phyloP scores from a whole-genome alignment of 2,329 filamentous ascomycete genomes.

The Aspergillus oerlinghausenensis region DNA sequence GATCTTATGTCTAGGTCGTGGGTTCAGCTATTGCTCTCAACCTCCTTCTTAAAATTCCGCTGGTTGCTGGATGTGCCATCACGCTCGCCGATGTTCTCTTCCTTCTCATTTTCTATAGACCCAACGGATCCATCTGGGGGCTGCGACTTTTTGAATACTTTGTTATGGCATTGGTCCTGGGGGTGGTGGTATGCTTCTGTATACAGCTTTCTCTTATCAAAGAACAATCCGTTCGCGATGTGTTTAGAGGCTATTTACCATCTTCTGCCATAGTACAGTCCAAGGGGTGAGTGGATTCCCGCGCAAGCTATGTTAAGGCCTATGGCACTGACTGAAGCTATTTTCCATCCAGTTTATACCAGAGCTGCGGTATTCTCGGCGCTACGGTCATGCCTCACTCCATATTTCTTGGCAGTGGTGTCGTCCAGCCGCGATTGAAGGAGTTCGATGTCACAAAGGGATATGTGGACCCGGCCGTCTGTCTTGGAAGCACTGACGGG shows the following conservation, averaged over 20 bases:
- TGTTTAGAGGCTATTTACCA: slow-evolving; percentile 53
- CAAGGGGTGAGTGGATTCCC: slow-evolving; percentile 39
- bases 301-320: background rate
- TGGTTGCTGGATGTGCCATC: slow-evolving; percentile 55
- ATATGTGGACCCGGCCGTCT: slow-evolving; percentile 27
- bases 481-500: slow-evolving; percentile 36
- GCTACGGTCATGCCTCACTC: slow-evolving; percentile 58
- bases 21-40: slow-evolving; percentile 55
- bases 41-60: slow-evolving; percentile 49
- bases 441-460: slow-evolving; percentile 44
- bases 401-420: slow-evolving; percentile 53
- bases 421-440: slow-evolving; percentile 51
- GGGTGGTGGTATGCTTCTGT: slow-evolving; percentile 55
- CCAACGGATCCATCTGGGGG: slow-evolving; percentile 48
- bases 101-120: slow-evolving; percentile 53
- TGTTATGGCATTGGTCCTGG: slow-evolving; percentile 51
- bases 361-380: slow-evolving; percentile 50
- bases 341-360: slow-evolving; percentile 43
- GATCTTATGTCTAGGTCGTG: slow-evolving; percentile 42
- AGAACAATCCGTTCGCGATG: slow-evolving; percentile 46
- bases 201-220: slow-evolving; percentile 53
- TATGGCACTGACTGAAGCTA: slow-evolving; percentile 6
- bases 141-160: slow-evolving; percentile 52
- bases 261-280: slow-evolving; percentile 49
- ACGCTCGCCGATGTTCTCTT: slow-evolving; percentile 54